Evolutionary conservation across 2,329 filamentous ascomycete species (phyloP).

Genomic region (Penicillium sp.): DNA sequence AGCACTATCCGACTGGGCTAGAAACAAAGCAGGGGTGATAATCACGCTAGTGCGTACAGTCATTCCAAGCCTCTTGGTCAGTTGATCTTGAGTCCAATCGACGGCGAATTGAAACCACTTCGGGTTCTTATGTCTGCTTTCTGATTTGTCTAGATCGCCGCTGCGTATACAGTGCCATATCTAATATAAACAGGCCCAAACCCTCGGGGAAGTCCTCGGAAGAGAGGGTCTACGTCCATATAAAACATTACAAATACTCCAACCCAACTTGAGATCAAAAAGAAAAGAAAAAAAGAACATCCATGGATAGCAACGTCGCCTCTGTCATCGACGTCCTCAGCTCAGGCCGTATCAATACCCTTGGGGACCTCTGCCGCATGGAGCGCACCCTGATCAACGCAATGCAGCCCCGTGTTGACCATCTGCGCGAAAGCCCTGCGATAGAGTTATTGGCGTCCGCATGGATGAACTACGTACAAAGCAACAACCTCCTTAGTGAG

Average conservation of each 20-base stretch:
- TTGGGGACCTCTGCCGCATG: constrained; percentile 67
- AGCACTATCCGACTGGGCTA: no score
- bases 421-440: constrained; percentile 40
- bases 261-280: background rate
- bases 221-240: background rate
- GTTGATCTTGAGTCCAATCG: no score
- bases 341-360: constrained; percentile 67
- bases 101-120: no score
- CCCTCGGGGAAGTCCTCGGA: background rate
- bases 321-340: constrained; percentile 61
- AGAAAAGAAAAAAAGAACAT: background rate
- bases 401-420: constrained; percentile 48
- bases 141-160: no score
- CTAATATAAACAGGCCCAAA: background rate
- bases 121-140: no score
- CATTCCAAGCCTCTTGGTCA: no score
- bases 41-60: no score
- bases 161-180: no score
- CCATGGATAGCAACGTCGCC: constrained; percentile 42
- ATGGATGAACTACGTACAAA: constrained; percentile 69
- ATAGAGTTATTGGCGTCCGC: constrained; percentile 66
- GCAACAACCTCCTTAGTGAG: constrained; percentile 65
- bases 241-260: background rate
- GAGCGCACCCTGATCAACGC: constrained; percentile 54
- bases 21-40: no score